Percentiles rank a stretch among this genome's conserved stretches.
Conservation (phyloP, 805 yeast genomes). For the Ogataea henricii region DNA sequence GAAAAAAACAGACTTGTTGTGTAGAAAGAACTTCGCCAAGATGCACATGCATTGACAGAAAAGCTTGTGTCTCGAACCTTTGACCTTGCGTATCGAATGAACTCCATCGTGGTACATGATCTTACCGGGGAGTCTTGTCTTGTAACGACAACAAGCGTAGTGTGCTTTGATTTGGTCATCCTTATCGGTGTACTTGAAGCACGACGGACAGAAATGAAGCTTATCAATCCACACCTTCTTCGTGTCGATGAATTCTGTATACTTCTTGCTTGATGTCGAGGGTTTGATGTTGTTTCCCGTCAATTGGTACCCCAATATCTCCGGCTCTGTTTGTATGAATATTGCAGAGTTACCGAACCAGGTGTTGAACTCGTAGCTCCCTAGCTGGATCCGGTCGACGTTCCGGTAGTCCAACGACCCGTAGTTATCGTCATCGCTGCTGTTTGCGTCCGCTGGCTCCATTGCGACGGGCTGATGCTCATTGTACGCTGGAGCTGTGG, state of each 20-base stretch:
- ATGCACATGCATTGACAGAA: constrained; percentile 83
- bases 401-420: constrained; percentile 66
- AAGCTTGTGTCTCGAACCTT: constrained; percentile 62
- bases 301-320: constrained; percentile 46
- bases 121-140: constrained; percentile 56
- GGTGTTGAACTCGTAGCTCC: constrained; percentile 66
- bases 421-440: constrained; percentile 43
- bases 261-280: constrained; percentile 21
- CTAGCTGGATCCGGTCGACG: constrained; percentile 65
- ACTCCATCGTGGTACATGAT: constrained; percentile 63
- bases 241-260: constrained; percentile 15
- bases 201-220: constrained; percentile 73
- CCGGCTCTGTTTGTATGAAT: constrained; percentile 50
- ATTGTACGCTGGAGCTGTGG: too few relatives aligned
- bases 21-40: constrained; percentile 85
- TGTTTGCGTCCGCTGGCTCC: constrained; percentile 6
- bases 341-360: constrained; percentile 91
- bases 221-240: constrained; percentile 55
- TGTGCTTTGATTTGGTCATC: constrained; percentile 53
- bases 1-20: constrained; percentile 86
- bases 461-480: too few relatives aligned
- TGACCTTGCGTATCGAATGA: constrained; percentile 62
- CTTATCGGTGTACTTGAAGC: constrained; percentile 76
- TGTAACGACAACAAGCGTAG: constrained; percentile 43
- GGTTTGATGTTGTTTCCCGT: constrained; percentile 27